These are phyloP conservation scores for Syzygium malaccense DNA, from an alignment of 441 rosid species.

Conservation along the genomic window DNA sequence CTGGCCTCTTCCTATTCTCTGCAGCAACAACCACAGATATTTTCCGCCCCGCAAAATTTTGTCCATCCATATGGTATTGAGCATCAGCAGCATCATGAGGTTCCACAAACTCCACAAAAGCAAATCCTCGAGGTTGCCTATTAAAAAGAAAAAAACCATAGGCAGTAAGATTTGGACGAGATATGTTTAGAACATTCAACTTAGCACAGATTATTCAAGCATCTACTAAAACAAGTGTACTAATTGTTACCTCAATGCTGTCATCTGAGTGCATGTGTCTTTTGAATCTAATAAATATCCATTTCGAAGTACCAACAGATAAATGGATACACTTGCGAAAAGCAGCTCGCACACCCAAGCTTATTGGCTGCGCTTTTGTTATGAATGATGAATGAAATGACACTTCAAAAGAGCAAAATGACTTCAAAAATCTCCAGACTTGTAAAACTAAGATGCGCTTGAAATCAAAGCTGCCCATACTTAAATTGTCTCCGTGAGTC, in stretches of 20 bases:
- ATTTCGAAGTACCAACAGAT: conserved; percentile 30
- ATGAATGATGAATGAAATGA: conserved; percentile 59
- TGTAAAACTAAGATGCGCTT: conserved; percentile 45
- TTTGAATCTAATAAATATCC: conserved; percentile 20
- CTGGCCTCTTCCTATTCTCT: conserved; percentile 94
- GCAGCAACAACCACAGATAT: conserved; percentile 89
- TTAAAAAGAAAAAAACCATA: conserved; percentile 2
- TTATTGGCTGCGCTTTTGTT: conserved; percentile 52
- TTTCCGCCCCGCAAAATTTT: conserved; percentile 81
- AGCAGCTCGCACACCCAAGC: conserved; percentile 20
- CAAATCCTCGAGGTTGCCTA: conserved; percentile 97
- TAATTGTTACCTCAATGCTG: conserved; percentile 18
- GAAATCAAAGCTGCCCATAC: background rate
- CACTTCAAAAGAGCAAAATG: conserved; percentile 75
- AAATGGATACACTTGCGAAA: conserved; percentile 31
- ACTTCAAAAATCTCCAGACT: conserved; percentile 68
- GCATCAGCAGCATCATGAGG: conserved; percentile 84
- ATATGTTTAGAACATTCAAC: background rate
- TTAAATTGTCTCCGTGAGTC: background rate
- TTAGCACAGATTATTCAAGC: background rate
- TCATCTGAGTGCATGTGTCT: conserved; percentile 24
- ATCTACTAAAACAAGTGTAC: conserved; percentile 10
- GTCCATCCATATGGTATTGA: conserved; percentile 86
- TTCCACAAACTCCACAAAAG: conserved; percentile 96
- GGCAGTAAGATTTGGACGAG: background rate